phyloP scores from a whole-genome alignment of 192 early-diverging fungal genomes.

The Backusella tarrabulga region DNA sequence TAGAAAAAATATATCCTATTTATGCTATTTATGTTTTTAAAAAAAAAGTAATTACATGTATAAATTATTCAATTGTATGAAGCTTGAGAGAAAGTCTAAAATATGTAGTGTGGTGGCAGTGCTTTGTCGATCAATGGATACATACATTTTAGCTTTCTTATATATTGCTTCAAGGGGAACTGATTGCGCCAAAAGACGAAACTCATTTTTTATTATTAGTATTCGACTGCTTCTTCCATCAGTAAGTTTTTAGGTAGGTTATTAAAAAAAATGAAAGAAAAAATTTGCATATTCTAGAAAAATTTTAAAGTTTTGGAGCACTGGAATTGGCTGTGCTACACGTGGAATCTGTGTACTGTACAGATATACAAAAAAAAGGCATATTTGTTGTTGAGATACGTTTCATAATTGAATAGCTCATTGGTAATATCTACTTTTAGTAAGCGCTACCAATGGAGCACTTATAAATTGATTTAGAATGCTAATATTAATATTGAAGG shows the following conservation, averaged over 20 bases:
- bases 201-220: background rate
- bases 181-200: background rate
- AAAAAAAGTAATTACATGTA: background rate
- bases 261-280: background rate
- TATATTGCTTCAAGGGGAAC: background rate
- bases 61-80: background rate
- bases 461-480: too few species aligned
- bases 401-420: too few species aligned
- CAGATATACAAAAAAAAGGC: too few species aligned
- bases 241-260: background rate
- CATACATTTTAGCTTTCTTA: background rate
- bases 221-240: background rate
- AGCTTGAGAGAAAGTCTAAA: background rate
- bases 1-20: too few species aligned
- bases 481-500: too few species aligned
- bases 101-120: background rate
- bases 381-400: too few species aligned
- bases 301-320: background rate
- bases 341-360: too few species aligned
- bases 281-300: background rate
- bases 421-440: too few species aligned
- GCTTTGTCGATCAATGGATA: background rate
- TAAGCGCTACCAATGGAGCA: too few species aligned
- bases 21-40: too few species aligned
- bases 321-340: too few species aligned